Base-by-base conservation (phyloP, 2,329 filamentous ascomycete species). In the Beauveria scarabaeidicola region DNA sequence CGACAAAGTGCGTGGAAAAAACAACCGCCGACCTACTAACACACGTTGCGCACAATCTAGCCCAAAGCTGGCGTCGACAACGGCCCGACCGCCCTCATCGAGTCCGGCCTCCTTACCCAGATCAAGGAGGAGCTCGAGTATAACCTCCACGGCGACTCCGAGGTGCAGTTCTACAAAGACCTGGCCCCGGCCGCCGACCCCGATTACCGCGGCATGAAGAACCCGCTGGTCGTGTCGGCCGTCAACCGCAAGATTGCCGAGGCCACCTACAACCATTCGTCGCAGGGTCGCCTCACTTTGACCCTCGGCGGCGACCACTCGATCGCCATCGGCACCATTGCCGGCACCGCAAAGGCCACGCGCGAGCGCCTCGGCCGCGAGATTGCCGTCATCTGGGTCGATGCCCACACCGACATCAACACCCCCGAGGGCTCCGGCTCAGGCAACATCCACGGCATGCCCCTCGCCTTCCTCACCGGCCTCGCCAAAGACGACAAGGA, bases 391-490 rank as follows among this genome's bases (percentile, higher is more conserved):
- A 95, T 99, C 73, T 99, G 94, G 94, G 94, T 99, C 36, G 94
- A 99, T 74, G 94, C 94, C 27, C 94, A 99, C 74, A 88, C 93
- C 58, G 94, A 99, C 74, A 97, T 99, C 79, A 99, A 99, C 78
- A 91, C 90, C 1, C 94, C 93, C 57, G 92, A 97, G 82, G 88
- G 85, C 52, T 93, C 88, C 65, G 89, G 82, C 46, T 94, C 89
- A 66, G 94, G 94, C 38, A 97, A 97, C 75, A 89, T 99, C 64
- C 94, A 99, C 76, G 94, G 94, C 67, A 99, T 99, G 94, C 94
- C 94, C 2, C 89, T 97, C 41, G 85, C 90, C 3, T 99, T 97
- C 75, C 74, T 96, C 65, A 92, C 91, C 0, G 91, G 94, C 0
- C 78, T 99, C 60, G 90, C 92, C 50, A 85, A 78, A 65, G 90